Percentiles rank a stretch among this genome's conserved stretches.
Evolutionary conservation across 176 grass and related monocot genomes (phyloP).

Genomic region (Musa beccarii): DNA sequence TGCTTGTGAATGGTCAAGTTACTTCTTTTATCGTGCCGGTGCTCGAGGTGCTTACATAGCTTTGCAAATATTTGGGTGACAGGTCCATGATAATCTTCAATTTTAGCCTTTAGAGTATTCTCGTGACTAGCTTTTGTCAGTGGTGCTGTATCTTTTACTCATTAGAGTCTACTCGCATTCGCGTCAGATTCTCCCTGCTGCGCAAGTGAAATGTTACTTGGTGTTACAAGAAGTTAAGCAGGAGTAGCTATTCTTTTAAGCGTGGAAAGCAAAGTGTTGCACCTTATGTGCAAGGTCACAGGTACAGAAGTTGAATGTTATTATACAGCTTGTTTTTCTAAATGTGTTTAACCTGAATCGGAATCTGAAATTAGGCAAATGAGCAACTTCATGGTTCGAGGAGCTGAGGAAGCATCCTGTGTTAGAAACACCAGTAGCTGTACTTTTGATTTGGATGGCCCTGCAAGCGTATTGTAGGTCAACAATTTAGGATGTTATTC

Average conservation of each 20-base stretch:
- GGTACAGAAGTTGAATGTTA: not conserved
- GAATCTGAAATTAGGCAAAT: not conserved
- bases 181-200: not conserved
- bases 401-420: not conserved
- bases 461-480: not conserved
- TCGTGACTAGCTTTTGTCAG: not conserved
- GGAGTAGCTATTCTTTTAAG: not conserved
- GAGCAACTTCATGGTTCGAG: not conserved
- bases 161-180: not conserved
- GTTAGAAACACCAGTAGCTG: not conserved
- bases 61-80: too few relatives aligned
- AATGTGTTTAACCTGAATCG: not conserved
- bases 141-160: not conserved
- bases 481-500: not conserved
- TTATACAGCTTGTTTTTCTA: not conserved
- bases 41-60: not conserved
- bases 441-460: not conserved
- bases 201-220: not conserved
- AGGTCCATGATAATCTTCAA: too few relatives aligned
- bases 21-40: not conserved
- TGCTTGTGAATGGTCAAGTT: not conserved
- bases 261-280: not conserved
- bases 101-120: not conserved
- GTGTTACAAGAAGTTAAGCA: not conserved
- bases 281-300: not conserved